Base-by-base conservation (phyloP, 202 grass and related monocot species). In the Brachypodium distachyon region DNA sequence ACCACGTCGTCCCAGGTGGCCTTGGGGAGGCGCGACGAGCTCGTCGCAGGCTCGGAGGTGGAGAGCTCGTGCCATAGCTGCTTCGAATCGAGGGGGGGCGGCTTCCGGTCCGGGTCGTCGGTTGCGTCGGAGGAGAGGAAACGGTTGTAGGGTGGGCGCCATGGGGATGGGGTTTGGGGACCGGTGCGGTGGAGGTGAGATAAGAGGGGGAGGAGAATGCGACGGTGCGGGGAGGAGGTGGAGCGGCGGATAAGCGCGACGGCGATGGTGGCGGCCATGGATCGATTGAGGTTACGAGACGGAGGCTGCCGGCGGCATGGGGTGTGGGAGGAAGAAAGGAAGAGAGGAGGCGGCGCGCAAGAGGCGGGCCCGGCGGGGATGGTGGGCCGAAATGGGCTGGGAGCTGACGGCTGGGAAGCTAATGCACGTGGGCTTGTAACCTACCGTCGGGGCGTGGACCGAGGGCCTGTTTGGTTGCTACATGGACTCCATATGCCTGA, bases 1-100 rank as follows among this genome's bases (percentile, higher is more conserved):
- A 65, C 16, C 22, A 90, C 61, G 28, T 85, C 29, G 49, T 92
- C 84, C 86, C 91, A 88, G 47, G 84, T 82, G 55, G 84, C 72
- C 77, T 97, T 92, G 4, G 78, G 48, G 51, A 90, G 82, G 51
- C 41, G 70, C 19, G 50, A 29, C 56, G 81, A 72, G 52, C 80
- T 54, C 2, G 22, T 10, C 18, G 58, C 47, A 13, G 77, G 64
- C 22, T 57, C 69, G 12, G 73, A 23, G 47, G 60, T 47, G 16
- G 80, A 90, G 0, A 97, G 66, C 73, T 91, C 82, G 61, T 47
- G 67, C 86, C 89, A 97, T 34, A 97, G 74, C 31, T 87, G 39
- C 48, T 70, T 85, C 4, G 84, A 62, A 39, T 85, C 86, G 19
- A 86, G 81, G 5, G 69, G 32, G 3, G 47, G 23, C 0, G 42